Percentiles rank a stretch among this genome's conserved stretches.
Evolutionary conservation across 2,329 filamentous ascomycete genomes (phyloP).

Genomic region (Pseudocercospora eumusae): DNA sequence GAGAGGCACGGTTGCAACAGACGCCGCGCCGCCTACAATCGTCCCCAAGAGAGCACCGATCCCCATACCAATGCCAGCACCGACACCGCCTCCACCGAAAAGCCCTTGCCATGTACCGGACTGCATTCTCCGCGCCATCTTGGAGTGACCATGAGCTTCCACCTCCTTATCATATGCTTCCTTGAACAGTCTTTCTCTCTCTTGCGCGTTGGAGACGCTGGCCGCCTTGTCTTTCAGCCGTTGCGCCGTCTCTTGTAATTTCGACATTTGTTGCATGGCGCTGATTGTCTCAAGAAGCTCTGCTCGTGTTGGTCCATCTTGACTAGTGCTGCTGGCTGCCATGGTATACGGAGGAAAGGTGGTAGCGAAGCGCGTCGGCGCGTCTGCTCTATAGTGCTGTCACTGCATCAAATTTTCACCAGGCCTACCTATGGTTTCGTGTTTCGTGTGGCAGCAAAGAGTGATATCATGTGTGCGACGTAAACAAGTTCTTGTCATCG

Average conservation of each 20-base stretch:
- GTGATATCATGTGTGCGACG: constrained; percentile 6
- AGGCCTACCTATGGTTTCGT: neutral
- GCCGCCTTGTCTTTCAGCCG: constrained; percentile 29
- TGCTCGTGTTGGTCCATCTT: constrained; percentile 15
- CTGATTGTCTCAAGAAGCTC: constrained; percentile 30
- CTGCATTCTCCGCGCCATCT: constrained; percentile 33
- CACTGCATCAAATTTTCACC: neutral
- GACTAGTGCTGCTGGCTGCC: neutral
- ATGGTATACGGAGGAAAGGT: neutral
- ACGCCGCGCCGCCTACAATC: constrained; percentile 36
- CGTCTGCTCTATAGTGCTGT: neutral
- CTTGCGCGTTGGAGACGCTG: constrained; percentile 28
- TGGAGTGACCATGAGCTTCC: constrained; percentile 35
- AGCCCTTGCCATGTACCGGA: constrained; percentile 46
- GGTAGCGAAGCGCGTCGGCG: neutral
- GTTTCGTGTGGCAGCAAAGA: neutral
- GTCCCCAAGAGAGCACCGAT: constrained; percentile 45
- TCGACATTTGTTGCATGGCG: constrained; percentile 30
- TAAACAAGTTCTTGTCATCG: constrained; percentile 4
- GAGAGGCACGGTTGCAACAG: constrained; percentile 5
- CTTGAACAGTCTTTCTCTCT: constrained; percentile 34
- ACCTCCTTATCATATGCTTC: constrained; percentile 39
- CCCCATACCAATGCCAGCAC: constrained; percentile 45
- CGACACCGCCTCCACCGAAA: constrained; percentile 47
- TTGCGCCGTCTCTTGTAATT: constrained; percentile 27